Evolutionary conservation across 2,329 filamentous ascomycete species (phyloP), one percentile per base, ranked within the genome.

Genomic region (Graphium sp.): DNA sequence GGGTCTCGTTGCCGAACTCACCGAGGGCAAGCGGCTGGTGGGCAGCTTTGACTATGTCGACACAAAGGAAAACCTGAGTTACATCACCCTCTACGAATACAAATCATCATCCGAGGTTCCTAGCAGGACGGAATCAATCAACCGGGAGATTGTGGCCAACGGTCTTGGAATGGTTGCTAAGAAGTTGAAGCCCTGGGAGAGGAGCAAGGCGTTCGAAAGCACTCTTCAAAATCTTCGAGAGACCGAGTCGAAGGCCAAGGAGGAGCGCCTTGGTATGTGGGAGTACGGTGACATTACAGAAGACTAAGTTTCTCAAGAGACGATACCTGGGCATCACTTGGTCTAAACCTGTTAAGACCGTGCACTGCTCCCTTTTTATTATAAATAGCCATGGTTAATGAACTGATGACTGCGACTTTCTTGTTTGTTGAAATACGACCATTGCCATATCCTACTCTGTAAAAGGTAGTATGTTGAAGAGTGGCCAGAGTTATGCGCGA

Each of bases 201-300:
- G 77, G 32, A 68, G 66, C 52, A 57, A 54, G 33, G 73, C 71
- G 7, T 80, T 81, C 25, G 66, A 66, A 32, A 66, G 79, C 19
- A 71, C 84, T 24, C 55, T 93, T 36, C 68, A 72, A 50, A 68
- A 69, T 41, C 57, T 94, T 35, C 74, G 69, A 45, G 66, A 77
- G 50, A 68, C 77, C 29, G 77, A 92, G 60, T 62, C 66, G 20
- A 63, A 76, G 50, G 87, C 87, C 5, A 93, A 91, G 67, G 60
- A 68, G 31, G 73, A 74, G 32, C 71, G 84, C 36, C 62, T 73
- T 39, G 89, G 89, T 24, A 89, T 93, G 68, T 98, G 87, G 85
- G 89, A 98, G 66, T 98, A 95, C 53, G 89, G 89, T 41, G 89
- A 95, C 50, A 65, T 93, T 46, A 92, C 83, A 10, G 85, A 93